Evolutionary conservation across 345 rosid species (phyloP).

Genomic region (Corymbia maculata): DNA sequence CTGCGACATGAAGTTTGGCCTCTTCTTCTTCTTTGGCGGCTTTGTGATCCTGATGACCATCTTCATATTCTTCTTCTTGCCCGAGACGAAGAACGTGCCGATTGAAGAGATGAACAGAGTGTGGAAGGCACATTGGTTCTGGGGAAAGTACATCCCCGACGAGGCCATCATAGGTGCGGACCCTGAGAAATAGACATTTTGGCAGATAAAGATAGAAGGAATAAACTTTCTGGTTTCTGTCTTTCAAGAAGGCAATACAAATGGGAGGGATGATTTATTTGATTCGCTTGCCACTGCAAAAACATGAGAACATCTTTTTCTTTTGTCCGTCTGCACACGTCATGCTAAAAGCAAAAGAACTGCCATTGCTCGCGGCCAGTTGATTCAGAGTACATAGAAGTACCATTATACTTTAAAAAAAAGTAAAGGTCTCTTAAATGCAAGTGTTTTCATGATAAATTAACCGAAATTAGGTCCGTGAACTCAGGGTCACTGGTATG

Average conservation of each 20-base stretch:
- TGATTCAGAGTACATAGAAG: no score
- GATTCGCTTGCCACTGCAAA: not conserved
- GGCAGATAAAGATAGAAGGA: not conserved
- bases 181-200: not conserved
- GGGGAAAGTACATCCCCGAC: constrained; percentile 30
- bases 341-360: not conserved
- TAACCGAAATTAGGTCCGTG: not conserved
- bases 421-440: not conserved
- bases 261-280: not conserved
- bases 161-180: not conserved
- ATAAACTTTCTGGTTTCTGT: not conserved
- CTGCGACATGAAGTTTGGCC: constrained; percentile 39
- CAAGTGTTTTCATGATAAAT: not conserved
- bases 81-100: constrained; percentile 38
- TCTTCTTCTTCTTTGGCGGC: constrained; percentile 41
- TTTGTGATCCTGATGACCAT: constrained; percentile 27
- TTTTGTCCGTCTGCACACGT: not conserved
- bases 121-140: constrained; percentile 46
- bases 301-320: not conserved
- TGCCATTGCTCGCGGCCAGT: not conserved
- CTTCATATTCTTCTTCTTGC: constrained; percentile 27
- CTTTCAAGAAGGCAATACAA: not conserved
- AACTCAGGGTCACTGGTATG: not conserved
- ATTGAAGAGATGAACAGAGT: constrained; percentile 38
- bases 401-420: not conserved